Conservation (phyloP, 371 early-diverging fungal genomes). For the Basidiobolus meristosporus region DNA sequence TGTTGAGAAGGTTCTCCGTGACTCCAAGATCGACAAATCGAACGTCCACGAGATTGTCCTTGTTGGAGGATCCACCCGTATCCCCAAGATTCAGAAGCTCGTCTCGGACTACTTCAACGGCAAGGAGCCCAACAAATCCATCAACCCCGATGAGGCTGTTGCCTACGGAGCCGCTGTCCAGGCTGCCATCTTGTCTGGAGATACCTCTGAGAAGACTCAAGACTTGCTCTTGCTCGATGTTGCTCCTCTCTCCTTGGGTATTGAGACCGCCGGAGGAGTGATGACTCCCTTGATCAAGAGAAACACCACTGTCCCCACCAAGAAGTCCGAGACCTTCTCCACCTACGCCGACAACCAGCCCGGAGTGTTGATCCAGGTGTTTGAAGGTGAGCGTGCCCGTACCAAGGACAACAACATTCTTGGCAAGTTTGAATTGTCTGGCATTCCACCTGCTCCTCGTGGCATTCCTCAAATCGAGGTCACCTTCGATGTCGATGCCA, state of each 20-base stretch:
- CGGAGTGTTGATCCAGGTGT: no score
- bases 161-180: conserved; percentile 98
- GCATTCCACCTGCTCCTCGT: conserved; percentile 90
- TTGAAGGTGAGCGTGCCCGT: no score
- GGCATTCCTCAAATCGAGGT: no score
- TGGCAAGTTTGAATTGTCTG: conserved; percentile 92
- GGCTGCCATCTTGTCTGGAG: conserved; percentile 82
- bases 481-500: no score
- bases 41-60: conserved; percentile 91
- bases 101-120: conserved; percentile 95
- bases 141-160: conserved; percentile 97
- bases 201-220: no score
- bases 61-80: conserved; percentile 99
- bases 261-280: no score
- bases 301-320: no score
- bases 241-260: no score
- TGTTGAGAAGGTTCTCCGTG: conserved; percentile 87
- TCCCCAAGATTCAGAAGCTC: conserved; percentile 98
- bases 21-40: conserved; percentile 86
- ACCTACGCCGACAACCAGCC: no score
- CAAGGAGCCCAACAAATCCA: conserved; percentile 90
- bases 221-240: no score
- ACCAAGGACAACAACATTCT: conserved; percentile 94
- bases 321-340: no score
- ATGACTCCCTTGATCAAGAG: no score